A percentile compares a stretch with the other conserved stretches of the same genome.
These are phyloP conservation scores for Venturia oleaginea DNA, from an alignment of 2,329 filamentous ascomycete species.

Conservation along the genomic window DNA sequence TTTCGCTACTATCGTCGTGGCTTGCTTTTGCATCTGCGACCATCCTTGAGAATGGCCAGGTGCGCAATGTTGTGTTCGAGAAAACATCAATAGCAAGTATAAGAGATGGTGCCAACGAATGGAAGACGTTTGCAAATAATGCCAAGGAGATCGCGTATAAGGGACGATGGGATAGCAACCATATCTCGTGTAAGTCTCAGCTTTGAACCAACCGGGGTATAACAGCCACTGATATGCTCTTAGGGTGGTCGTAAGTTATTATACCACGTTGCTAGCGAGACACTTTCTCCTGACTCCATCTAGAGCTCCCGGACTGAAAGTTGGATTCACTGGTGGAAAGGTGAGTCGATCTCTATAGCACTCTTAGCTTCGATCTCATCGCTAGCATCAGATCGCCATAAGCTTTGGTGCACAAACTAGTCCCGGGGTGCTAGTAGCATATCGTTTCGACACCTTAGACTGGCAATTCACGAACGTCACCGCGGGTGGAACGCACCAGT, in stretches of 20 bases:
- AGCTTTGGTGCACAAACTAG: conserved; percentile 45
- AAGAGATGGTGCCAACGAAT: conserved; percentile 25
- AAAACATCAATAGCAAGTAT: conserved; percentile 27
- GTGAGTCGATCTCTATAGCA: conserved; percentile 18
- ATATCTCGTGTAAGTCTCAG: conserved; percentile 42
- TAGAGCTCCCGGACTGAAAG: conserved; percentile 43
- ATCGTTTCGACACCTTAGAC: conserved; percentile 49
- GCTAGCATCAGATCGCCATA: conserved; percentile 34
- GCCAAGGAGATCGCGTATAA: conserved; percentile 51
- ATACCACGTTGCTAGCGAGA: conserved; percentile 7
- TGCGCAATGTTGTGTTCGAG: conserved; percentile 30
- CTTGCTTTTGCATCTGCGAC: conserved; percentile 24
- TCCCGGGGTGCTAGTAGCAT: conserved; percentile 45
- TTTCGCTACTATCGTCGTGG: conserved; percentile 11
- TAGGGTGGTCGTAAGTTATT: conserved; percentile 45
- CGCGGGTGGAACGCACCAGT: conserved; percentile 45
- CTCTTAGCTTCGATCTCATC: neutral
- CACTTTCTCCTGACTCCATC: conserved; percentile 1
- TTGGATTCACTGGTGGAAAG: conserved; percentile 45
- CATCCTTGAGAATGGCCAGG: conserved; percentile 36
- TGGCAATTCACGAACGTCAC: conserved; percentile 56
- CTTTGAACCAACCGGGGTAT: neutral
- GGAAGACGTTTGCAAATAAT: conserved; percentile 42
- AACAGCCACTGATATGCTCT: conserved; percentile 4
- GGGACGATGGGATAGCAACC: conserved; percentile 52